Evolutionary conservation across 208 protist genomes (phyloP).

Genomic region (Leishmania martiniquensis): DNA sequence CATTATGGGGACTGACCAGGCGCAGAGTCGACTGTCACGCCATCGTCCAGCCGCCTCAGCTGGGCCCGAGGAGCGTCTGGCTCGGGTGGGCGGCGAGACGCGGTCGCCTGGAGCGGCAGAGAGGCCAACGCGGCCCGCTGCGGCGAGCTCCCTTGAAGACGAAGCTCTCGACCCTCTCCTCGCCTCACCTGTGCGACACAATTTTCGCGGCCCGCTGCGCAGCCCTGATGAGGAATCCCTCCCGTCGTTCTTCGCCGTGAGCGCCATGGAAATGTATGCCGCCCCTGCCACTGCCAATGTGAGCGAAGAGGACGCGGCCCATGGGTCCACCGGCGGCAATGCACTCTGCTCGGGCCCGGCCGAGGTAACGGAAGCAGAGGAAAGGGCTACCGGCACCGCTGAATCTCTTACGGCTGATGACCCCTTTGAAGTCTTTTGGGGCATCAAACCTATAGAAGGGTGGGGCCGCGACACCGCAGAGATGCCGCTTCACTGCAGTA

Average conservation of each 20-base stretch:
- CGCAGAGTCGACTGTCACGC: slow-evolving; percentile 3
- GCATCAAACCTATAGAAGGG: background rate
- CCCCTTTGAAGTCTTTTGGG: background rate
- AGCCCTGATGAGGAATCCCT: slow-evolving; percentile 2
- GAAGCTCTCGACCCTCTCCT: background rate
- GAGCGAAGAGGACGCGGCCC: background rate
- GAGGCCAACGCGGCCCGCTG: background rate
- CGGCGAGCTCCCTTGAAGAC: background rate
- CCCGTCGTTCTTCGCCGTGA: background rate
- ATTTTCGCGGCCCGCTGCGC: background rate
- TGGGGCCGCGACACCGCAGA: background rate
- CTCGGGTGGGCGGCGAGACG: background rate
- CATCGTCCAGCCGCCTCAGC: background rate
- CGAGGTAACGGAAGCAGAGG: background rate
- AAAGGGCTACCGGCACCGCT: background rate
- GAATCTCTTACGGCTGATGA: background rate
- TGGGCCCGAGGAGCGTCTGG: background rate
- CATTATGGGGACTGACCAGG: background rate
- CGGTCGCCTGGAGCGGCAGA: background rate
- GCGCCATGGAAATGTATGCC: too few relatives aligned
- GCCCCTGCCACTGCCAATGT: background rate
- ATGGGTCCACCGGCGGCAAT: background rate
- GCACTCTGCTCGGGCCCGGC: too few relatives aligned
- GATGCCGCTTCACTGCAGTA: background rate
- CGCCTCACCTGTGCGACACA: background rate